Evolutionary conservation across 306 rosid species (phyloP).

Genomic region (Erythrophleum fordii): DNA sequence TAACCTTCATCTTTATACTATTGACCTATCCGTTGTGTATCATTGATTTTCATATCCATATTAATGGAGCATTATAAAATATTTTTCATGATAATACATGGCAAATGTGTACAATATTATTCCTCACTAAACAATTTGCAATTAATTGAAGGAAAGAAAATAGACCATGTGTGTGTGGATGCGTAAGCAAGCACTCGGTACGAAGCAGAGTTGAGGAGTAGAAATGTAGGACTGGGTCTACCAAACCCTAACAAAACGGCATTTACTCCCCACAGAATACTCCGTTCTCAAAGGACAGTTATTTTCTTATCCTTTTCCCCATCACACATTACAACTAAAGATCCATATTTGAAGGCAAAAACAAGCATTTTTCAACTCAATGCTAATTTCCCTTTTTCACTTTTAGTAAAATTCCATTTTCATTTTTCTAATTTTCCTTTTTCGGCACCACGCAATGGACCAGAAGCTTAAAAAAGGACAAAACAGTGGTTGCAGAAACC

Average conservation of each 20-base stretch:
- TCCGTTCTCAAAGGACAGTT: constrained; percentile 53
- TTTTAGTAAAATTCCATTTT: background rate
- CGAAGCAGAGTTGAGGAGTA: background rate
- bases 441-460: background rate
- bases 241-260: constrained; percentile 61
- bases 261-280: constrained; percentile 51
- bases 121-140: no score
- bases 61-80: no score
- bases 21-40: no score
- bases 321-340: constrained; percentile 53
- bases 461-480: background rate
- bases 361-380: background rate
- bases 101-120: no score
- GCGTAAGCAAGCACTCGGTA: no score
- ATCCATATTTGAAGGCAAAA: constrained; percentile 66
- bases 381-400: background rate
- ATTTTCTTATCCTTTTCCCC: constrained; percentile 38
- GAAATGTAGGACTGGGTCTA: constrained; percentile 62
- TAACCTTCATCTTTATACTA: no score
- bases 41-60: no score
- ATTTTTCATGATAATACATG: no score
- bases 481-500: constrained; percentile 23
- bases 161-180: no score
- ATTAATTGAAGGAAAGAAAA: no score
- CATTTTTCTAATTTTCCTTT: background rate